Percentiles rank a stretch among this genome's conserved stretches.
Conservation (phyloP, 495 filamentous ascomycete genomes). For the Podospora pseudoanserina region DNA sequence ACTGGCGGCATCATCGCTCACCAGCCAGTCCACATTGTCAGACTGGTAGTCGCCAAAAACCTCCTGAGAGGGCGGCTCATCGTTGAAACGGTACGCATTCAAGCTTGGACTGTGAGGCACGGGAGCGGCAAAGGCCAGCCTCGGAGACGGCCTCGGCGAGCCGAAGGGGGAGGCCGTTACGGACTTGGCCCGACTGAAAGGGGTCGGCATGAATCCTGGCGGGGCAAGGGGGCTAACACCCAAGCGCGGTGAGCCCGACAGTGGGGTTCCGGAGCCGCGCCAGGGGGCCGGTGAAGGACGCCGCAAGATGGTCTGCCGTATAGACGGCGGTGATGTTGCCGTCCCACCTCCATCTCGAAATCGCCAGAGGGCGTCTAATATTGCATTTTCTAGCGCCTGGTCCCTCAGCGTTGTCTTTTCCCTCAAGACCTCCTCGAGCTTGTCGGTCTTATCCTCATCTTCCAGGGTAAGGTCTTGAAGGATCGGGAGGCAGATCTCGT, state of each 20-base stretch:
- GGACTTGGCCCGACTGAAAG: slow-evolving; percentile 68
- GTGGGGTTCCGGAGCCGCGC: slow-evolving; percentile 75
- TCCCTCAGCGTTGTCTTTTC: slow-evolving; percentile 73
- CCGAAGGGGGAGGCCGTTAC: slow-evolving; percentile 85
- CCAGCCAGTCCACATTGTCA: slow-evolving; percentile 94
- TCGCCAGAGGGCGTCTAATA: slow-evolving; percentile 89
- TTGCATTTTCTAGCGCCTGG: slow-evolving; percentile 78
- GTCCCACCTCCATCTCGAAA: slow-evolving; percentile 74
- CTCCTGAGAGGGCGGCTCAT: slow-evolving; percentile 70
- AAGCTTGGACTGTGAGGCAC: slow-evolving; percentile 91
- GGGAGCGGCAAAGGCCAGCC: slow-evolving; percentile 84
- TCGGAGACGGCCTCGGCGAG: slow-evolving; percentile 89
- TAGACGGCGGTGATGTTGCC: slow-evolving; percentile 70
- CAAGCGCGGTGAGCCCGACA: slow-evolving; percentile 69
- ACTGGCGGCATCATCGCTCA: slow-evolving; percentile 82
- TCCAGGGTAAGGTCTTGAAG: slow-evolving; percentile 78
- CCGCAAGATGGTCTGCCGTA: slow-evolving; percentile 84
- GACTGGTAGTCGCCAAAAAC: slow-evolving; percentile 88
- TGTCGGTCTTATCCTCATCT: slow-evolving; percentile 95
- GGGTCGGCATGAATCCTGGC: slow-evolving; percentile 75
- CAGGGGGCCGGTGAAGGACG: slow-evolving; percentile 89
- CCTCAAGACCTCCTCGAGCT: slow-evolving; percentile 79
- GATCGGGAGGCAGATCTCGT: slow-evolving; percentile 84
- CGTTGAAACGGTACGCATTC: slow-evolving; percentile 82
- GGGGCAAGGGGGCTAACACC: slow-evolving; percentile 77